phyloP scores from a whole-genome alignment of 2,329 filamentous ascomycete species.

The Ophiobolus disseminans region DNA sequence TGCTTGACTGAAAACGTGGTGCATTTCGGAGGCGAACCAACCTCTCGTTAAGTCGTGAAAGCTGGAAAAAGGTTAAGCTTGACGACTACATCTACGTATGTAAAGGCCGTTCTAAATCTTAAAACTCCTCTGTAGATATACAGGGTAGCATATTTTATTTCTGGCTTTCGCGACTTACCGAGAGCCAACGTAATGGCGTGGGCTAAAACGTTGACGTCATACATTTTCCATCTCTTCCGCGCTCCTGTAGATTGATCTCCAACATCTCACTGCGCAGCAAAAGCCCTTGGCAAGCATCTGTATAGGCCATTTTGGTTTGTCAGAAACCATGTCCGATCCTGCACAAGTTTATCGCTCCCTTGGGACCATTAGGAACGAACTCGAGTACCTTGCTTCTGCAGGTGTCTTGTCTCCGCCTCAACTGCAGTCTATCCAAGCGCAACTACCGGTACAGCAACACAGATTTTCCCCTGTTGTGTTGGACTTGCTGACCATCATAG shows the following conservation, averaged over 20 bases:
- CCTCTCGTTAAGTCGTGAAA: no score
- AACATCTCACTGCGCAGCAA: not conserved
- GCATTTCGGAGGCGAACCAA: no score
- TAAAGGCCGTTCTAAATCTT: no score
- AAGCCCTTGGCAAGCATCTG: not conserved
- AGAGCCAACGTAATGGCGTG: no score
- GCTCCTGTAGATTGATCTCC: not conserved
- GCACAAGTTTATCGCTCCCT: conserved; percentile 25
- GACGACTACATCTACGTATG: no score
- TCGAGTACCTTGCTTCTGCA: conserved; percentile 23
- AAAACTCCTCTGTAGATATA: no score
- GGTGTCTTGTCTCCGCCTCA: conserved; percentile 24
- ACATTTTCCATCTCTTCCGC: not conserved
- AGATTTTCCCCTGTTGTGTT: not conserved
- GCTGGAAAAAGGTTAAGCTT: no score
- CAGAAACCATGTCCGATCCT: conserved; percentile 19
- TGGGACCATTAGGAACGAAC: conserved; percentile 20
- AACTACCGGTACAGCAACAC: conserved; percentile 19
- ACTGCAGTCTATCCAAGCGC: conserved; percentile 25
- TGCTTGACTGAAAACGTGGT: no score
- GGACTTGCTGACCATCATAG: not conserved
- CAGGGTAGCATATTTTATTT: no score
- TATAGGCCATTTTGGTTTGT: not conserved
- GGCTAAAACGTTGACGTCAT: not conserved
- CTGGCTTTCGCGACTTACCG: no score